These are phyloP conservation scores for Nidularia pulvinata DNA, from an alignment of 768 basidiomycete species.

Conservation along the genomic window DNA sequence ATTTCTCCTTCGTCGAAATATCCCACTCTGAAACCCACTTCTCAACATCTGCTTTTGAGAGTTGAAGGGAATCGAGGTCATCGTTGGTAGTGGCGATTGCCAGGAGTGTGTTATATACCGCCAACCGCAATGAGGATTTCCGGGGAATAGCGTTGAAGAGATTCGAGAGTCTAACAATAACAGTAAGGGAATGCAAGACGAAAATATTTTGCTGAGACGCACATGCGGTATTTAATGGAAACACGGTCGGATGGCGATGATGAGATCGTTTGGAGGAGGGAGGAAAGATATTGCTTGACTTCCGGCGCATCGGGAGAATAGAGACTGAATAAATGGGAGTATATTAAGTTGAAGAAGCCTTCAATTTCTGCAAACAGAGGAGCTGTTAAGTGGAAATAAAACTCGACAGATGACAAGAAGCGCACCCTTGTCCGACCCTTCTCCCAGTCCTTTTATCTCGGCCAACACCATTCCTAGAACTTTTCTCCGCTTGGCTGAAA, in stretches of 20 bases:
- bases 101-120: slow-evolving; percentile 64
- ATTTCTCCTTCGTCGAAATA: slow-evolving; percentile 60
- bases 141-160: slow-evolving; percentile 78
- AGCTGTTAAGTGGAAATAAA: background rate
- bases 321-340: slow-evolving; percentile 67
- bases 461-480: slow-evolving; percentile 60
- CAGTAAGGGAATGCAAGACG: slow-evolving; percentile 5
- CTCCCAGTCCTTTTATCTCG: slow-evolving; percentile 70
- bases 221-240: slow-evolving; percentile 80
- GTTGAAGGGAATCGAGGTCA: slow-evolving; percentile 60
- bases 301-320: slow-evolving; percentile 56
- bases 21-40: slow-evolving; percentile 82
- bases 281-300: slow-evolving; percentile 45
- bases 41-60: slow-evolving; percentile 63
- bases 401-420: slow-evolving; percentile 1
- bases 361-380: slow-evolving; percentile 58
- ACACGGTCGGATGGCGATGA: slow-evolving; percentile 50
- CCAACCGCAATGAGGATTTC: slow-evolving; percentile 59
- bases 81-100: slow-evolving; percentile 56
- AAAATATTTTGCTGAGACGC: slow-evolving; percentile 19
- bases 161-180: slow-evolving; percentile 63
- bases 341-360: slow-evolving; percentile 86
- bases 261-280: slow-evolving; percentile 55
- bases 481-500: slow-evolving; percentile 48
- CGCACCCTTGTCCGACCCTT: slow-evolving; percentile 78